Evolutionary conservation across 2,329 filamentous ascomycete genomes (phyloP), one percentile per base, ranked within the genome.

Genomic region (Aspergillus calidoustus): DNA sequence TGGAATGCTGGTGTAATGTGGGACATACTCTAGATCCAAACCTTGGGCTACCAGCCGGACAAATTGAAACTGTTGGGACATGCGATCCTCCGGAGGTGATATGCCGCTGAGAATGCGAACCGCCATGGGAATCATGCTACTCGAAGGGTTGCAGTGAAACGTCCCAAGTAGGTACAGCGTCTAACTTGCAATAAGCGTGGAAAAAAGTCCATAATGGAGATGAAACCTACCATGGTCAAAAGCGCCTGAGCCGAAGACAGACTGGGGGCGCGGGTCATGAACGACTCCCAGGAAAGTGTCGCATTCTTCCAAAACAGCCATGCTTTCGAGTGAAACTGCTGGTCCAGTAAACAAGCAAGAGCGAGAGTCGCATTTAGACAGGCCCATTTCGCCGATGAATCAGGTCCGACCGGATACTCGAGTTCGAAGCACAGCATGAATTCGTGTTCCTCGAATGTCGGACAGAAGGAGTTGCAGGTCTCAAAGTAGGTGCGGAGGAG

Each of bases 221-320:
- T 43, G 19, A 9, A 4, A 38, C 19, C 7, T 54, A 59, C 57
- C 57, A 59, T 59, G 11, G 57, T 51, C n/a, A 59, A 15, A 13
- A 59, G 43, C 3, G 57, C 57, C 7, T 59, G 57, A 2, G 57
- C 57, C 2, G 57, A 59, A 19, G 31, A 22, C 2, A 59, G 30
- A 19, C 53, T 51, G 23, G 57, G 57, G 6, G 28, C 25, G 5
- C 23, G 15, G n/a, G 46, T 30, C 43, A 59, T 54, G n/a, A 59
- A 54, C 4, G 25, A 38, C n/a, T 50, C 43, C 38, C 52, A 34
- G 4, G 50, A 48, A 13, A 59, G 50, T 3, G 51, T 49, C 41
- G 38, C 38, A 49, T 59, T 59, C 25, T 59, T 59, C 57, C 57
- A 59, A 43, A 34, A 59, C 7, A 49, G 9, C 57, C 57, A 59